Percentiles rank a stretch among this genome's conserved stretches.
phyloP scores from a whole-genome alignment of 2,329 filamentous ascomycete species.

The Ophiocordyceps camponoti-saundersi region DNA sequence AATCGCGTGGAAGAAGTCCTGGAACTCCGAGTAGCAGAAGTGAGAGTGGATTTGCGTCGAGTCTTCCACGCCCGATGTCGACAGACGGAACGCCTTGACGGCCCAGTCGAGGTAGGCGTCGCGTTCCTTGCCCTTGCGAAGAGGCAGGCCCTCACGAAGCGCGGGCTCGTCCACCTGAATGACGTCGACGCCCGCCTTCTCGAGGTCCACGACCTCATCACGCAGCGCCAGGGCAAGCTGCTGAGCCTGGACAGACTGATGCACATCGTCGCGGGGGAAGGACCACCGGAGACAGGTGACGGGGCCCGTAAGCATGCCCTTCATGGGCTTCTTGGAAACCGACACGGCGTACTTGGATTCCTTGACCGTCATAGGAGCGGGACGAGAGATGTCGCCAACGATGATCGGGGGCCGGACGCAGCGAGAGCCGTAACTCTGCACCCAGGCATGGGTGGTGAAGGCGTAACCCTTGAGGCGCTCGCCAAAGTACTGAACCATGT shows the following conservation, averaged over 20 bases:
- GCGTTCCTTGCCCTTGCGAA: constrained; percentile 84
- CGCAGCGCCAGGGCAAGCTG: constrained; percentile 96
- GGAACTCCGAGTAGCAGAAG: constrained; percentile 99
- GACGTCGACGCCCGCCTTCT: constrained; percentile 89
- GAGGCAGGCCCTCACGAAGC: constrained; percentile 96
- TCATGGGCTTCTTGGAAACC: constrained; percentile 98
- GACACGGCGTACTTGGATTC: constrained; percentile 98
- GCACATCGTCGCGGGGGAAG: constrained; percentile 98
- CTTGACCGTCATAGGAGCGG: constrained; percentile 97
- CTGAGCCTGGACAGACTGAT: constrained; percentile 97
- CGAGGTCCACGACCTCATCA: constrained; percentile 95
- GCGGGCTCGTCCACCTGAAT: constrained; percentile 99
- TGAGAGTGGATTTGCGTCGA: constrained; percentile 99
- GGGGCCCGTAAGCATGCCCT: constrained; percentile 98
- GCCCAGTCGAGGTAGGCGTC: constrained; percentile 96
- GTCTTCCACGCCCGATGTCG: constrained; percentile 83
- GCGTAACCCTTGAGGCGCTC: constrained; percentile 93
- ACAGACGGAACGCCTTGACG: constrained; percentile 93
- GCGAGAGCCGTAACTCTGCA: constrained; percentile 94
- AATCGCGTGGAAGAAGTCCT: constrained; percentile 99
- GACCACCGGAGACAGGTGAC: constrained; percentile 99
- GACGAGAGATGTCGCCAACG: constrained; percentile 95
- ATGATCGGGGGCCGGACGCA: constrained; percentile 97
- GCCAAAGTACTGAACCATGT: constrained; percentile 99
- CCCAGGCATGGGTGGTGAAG: constrained; percentile 98